Base-by-base conservation (phyloP, 345 rosid species). In the Alliaria petiolata region DNA sequence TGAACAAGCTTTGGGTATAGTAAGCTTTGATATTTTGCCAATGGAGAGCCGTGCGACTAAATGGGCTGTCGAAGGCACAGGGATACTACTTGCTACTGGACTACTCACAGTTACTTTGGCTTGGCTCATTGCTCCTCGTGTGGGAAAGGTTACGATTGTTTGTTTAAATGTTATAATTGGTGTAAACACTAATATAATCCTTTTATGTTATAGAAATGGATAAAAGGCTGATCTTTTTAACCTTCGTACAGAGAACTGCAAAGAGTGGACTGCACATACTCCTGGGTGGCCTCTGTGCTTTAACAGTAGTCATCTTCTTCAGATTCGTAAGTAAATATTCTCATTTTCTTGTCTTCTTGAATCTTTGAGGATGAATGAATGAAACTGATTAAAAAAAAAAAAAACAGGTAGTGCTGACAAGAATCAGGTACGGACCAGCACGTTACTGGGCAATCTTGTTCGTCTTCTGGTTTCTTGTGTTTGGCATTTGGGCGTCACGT, bases 41-140 rank as follows among this genome's bases (percentile, higher is more conserved):
- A 47, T 86, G 57, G 98, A 86, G 67, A 85, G 79, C 78, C 84
- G 86, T 67, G 92, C 88, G 8, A 87, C 96, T 45, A 93, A 84
- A 71, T 93, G 96, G 97, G 97, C 96, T 16, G 93, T 90, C 44
- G 98, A 93, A 85, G 93, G 93, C 49, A 89, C 92, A 1, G 98
- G 98, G 44, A 93, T 93, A 81, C 76, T 93, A 72, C 88, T 93
- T 7, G 97, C 97, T 47, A 87, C 97, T 0, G 98, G 97, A 57
- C 67, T 93, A 52, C 92, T 90, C 52, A 90, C 97, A 10, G 92
- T 89, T 30, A 89, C 97, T 39, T 85, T 93, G 65, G 92, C 97
- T 36, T 93, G 97, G 92, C 90, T 93, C 46, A 87, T 93, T 77
- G 98, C 98, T 69, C 98, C 97, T 43, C 97, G 83, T 55, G 97